These are phyloP conservation scores for Sugiyamaella sp. DNA, from an alignment of 1,139 yeast genomes.

Conservation along the genomic window DNA sequence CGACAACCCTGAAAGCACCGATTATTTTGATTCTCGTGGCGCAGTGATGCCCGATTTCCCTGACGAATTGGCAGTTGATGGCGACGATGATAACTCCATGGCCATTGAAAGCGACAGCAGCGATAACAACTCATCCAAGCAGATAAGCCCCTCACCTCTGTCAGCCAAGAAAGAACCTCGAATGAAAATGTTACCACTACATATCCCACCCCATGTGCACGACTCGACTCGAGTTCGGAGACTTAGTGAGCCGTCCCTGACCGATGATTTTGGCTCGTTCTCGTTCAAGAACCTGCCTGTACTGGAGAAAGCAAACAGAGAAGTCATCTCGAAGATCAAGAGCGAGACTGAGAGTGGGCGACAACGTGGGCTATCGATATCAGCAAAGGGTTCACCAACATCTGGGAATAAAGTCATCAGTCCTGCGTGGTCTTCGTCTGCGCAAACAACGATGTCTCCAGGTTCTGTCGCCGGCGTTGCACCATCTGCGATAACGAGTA, in stretches of 20 bases:
- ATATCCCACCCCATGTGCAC: slow-evolving; percentile 58
- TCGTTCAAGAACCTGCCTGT: slow-evolving; percentile 87
- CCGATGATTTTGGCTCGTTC: slow-evolving; percentile 84
- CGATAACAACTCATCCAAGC: slow-evolving; percentile 14
- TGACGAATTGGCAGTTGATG: slow-evolving; percentile 34
- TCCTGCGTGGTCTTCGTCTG: slow-evolving; percentile 17
- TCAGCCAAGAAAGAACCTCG: slow-evolving; percentile 23
- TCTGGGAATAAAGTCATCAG: slow-evolving; percentile 20
- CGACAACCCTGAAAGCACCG: slow-evolving; percentile 86
- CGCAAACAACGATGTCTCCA: background rate
- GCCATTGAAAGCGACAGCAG: slow-evolving; percentile 29
- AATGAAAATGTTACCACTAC: slow-evolving; percentile 44
- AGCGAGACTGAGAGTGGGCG: slow-evolving; percentile 58
- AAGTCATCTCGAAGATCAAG: slow-evolving; percentile 82
- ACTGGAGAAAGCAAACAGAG: slow-evolving; percentile 91
- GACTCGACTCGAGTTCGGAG: slow-evolving; percentile 66
- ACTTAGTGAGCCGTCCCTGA: slow-evolving; percentile 60
- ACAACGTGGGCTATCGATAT: slow-evolving; percentile 35
- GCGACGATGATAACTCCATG: slow-evolving; percentile 20
- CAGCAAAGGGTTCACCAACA: slow-evolving; percentile 23
- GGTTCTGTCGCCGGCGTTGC: background rate
- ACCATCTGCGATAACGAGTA: slow-evolving; percentile 5
- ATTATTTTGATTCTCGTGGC: slow-evolving; percentile 90
- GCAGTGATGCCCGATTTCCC: slow-evolving; percentile 51
- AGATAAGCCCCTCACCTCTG: slow-evolving; percentile 10